A percentile compares a stretch with the other conserved stretches of the same genome.
Conservation (phyloP, 345 rosid species). For the Eucalyptus erythrocorys region DNA sequence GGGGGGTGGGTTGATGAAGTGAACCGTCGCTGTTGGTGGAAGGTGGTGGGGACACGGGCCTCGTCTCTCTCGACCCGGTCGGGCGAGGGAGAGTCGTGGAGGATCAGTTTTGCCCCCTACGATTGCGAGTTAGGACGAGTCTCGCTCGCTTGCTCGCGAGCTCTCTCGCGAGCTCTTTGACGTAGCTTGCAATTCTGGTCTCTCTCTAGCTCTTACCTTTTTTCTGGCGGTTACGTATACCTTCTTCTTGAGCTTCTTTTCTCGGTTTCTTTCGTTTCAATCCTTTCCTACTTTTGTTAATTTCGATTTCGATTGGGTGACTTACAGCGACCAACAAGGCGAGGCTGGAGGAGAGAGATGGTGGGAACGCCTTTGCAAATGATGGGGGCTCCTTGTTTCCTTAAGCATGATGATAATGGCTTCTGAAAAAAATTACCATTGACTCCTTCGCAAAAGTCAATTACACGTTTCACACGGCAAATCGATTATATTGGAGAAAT, state of each 20-base stretch:
- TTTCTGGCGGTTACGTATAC: background rate
- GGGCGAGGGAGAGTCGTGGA: background rate
- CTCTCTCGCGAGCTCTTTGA: background rate
- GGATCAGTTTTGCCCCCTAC: background rate
- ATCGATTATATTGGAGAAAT: background rate
- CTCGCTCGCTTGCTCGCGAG: background rate
- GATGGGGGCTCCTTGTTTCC: background rate
- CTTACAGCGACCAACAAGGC: background rate
- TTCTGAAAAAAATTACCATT: background rate
- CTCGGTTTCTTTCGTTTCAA: background rate
- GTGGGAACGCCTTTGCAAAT: background rate
- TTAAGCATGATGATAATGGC: background rate
- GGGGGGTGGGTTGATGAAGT: background rate
- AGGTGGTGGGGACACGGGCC: background rate
- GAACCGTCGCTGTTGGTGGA: background rate
- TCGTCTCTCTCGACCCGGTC: background rate
- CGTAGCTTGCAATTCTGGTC: constrained; percentile 34
- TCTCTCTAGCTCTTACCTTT: background rate
- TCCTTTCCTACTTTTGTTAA: background rate
- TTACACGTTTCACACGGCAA: background rate
- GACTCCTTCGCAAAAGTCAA: background rate
- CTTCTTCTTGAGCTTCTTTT: background rate
- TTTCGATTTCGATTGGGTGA: background rate
- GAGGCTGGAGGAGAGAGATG: background rate
- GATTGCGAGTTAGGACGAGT: background rate